A percentile compares a stretch with the other conserved stretches of the same genome.
Evolutionary conservation across 352 stramenopile species (phyloP).

Genomic region (Phytopythium montanum): DNA sequence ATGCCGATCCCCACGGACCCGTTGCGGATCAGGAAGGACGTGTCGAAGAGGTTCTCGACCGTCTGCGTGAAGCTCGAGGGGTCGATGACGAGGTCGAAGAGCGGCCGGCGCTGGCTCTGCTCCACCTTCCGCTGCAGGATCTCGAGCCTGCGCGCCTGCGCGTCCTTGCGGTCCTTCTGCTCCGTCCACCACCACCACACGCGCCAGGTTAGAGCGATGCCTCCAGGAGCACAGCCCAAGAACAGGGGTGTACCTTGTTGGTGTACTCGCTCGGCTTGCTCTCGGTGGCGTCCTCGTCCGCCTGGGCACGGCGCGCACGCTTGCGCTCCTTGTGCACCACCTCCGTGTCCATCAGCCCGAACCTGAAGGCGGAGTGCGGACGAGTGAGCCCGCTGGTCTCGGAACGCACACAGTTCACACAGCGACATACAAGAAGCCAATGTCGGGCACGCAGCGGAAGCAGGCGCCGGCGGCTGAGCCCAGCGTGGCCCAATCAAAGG

Average conservation of each 20-base stretch:
- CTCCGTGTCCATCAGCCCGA: constrained; percentile 72
- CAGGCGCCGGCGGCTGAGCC: constrained; percentile 57
- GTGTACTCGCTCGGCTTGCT: constrained; percentile 71
- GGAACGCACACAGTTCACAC: neutral
- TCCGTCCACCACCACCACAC: neutral
- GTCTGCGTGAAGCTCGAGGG: constrained; percentile 77
- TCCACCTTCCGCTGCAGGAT: constrained; percentile 65
- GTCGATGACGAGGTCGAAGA: constrained; percentile 78
- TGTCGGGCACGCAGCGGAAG: constrained; percentile 69
- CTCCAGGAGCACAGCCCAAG: neutral
- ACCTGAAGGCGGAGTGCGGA: constrained; percentile 23
- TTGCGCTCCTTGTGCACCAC: constrained; percentile 72
- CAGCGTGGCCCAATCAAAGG: constrained; percentile 66
- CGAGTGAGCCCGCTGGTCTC: too few species aligned
- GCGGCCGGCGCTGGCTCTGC: constrained; percentile 21
- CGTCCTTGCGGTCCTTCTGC: constrained; percentile 75
- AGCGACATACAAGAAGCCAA: constrained; percentile 56
- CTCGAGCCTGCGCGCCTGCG: constrained; percentile 67
- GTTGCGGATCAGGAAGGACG: constrained; percentile 79
- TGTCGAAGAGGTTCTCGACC: constrained; percentile 83
- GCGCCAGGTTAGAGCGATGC: neutral
- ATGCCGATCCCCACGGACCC: constrained; percentile 61
- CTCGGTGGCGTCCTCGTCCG: constrained; percentile 50
- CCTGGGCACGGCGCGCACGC: constrained; percentile 29
- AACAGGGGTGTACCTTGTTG: constrained; percentile 40